Percentiles rank a stretch among this genome's conserved stretches.
Evolutionary conservation across 2,329 filamentous ascomycete species (phyloP).

Genomic region (Colletotrichum nymphaeae): DNA sequence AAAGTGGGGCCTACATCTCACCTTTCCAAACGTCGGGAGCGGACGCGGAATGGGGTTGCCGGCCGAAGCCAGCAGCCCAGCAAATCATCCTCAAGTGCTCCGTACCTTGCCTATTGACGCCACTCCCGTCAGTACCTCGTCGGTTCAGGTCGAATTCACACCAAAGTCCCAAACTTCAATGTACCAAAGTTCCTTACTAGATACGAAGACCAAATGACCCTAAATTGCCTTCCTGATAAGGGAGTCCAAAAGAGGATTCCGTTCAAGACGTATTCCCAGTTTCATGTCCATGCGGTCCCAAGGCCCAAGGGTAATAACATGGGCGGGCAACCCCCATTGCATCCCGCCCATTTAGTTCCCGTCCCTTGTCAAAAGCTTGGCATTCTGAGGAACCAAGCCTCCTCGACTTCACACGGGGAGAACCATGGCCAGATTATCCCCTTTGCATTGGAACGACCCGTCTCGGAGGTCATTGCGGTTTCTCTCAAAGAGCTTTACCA

Average conservation of each 20-base stretch:
- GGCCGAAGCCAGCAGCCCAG: background rate
- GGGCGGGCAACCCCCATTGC: background rate
- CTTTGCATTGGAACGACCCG: background rate
- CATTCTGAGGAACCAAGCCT: background rate
- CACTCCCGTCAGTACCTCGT: background rate
- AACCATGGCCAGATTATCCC: background rate
- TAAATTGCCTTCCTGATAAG: background rate
- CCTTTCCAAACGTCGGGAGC: background rate
- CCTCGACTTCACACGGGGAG: background rate
- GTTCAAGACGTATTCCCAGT: background rate
- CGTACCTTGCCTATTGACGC: no score
- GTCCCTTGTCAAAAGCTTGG: background rate
- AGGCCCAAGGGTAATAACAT: no score
- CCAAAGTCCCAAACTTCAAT: background rate
- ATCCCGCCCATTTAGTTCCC: background rate
- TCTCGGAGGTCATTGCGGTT: no score
- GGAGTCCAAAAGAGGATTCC: background rate
- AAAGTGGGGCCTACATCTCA: background rate
- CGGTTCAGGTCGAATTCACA: no score
- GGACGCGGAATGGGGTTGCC: background rate
- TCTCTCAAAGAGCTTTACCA: no score
- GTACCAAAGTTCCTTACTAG: background rate
- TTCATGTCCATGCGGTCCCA: background rate
- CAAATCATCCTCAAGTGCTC: no score
- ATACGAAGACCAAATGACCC: background rate